Evolutionary conservation across 495 filamentous ascomycete species (phyloP), one percentile per base, ranked within the genome.

Genomic region (Mytilinidion resinicola): DNA sequence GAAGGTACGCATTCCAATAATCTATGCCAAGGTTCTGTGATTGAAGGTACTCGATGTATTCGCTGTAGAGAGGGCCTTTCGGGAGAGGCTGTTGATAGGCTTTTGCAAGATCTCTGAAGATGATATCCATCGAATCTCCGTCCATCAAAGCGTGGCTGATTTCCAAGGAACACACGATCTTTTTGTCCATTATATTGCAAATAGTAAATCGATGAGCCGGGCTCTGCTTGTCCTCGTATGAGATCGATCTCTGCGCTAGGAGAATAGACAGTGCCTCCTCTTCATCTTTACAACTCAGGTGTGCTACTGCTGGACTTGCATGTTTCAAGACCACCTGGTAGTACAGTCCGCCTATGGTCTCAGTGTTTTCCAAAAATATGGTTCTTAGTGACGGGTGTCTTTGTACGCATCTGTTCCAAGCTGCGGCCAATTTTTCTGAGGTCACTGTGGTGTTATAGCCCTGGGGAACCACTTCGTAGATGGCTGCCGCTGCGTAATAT

Each of bases 321-420:
- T 72, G 67, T 60, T 71, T 80, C 59, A 79, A 59, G 10, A 81
- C 78, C 8, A 82, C 66, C 57, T 84, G 81, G 38, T 81, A 77
- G 54, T 80, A 80, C 0, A 75, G 74, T 10, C 77, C 77, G 21
- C 75, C 75, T 17, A 74, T 75, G 59, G 74, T 76, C 33, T 72
- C 74, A 61, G 76, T 80, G 47, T n/a, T n/a, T n/a, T 82, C 76
- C 25, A 81, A 66, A 60, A 86, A 83, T 6, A 79, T 65, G 0
- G 82, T 83, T 38, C 83, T 68, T 11, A 86, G 67, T 1, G 78
- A 67, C 7, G 80, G 71, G 51, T 86, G 82, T 7, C 78, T 74
- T n/a, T 73, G 66, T 9, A 84, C 76, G 0, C 85, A 73, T 36
- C 67, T 67, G 49, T 74, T 66, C 83, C 83, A 86, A 0, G 82